These are phyloP conservation scores for Phytophthora nicotianae DNA, from an alignment of 352 stramenopile species.

Conservation along the genomic window DNA sequence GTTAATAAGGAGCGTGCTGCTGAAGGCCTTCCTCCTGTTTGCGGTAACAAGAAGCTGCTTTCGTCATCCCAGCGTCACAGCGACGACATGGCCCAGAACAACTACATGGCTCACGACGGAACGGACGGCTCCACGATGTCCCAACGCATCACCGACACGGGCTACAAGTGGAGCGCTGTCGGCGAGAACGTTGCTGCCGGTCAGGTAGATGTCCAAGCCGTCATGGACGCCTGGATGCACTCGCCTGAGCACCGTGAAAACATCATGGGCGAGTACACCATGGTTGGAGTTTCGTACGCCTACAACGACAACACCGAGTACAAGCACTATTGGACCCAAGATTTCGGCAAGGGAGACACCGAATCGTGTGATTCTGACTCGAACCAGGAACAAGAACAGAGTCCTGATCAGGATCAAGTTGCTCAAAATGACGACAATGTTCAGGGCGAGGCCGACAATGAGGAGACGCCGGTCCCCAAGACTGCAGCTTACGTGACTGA, in stretches of 20 bases:
- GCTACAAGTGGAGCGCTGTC: conserved; percentile 46
- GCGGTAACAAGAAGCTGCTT: conserved; percentile 41
- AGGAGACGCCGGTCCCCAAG: conserved; percentile 11
- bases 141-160: conserved; percentile 39
- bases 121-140: conserved; percentile 43
- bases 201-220: conserved; percentile 32
- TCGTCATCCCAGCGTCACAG: conserved; percentile 28
- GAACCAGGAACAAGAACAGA: conserved; percentile 13
- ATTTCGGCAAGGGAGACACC: conserved; percentile 42
- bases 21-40: conserved; percentile 32
- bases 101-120: conserved; percentile 54
- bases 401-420: conserved; percentile 3
- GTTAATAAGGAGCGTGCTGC: conserved; percentile 51
- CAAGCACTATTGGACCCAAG: conserved; percentile 68
- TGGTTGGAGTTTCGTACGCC: conserved; percentile 38
- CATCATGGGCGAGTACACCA: conserved; percentile 37
- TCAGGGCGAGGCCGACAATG: neutral
- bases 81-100: conserved; percentile 45
- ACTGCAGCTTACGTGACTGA: neutral
- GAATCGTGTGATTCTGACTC: conserved; percentile 35
- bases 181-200: conserved; percentile 45
- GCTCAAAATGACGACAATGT: conserved; percentile 16
- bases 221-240: conserved; percentile 48
- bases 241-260: conserved; percentile 37
- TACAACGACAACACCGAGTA: conserved; percentile 34